Evolutionary conservation across 2,329 filamentous ascomycete genomes (phyloP), one percentile per base, ranked within the genome.

Genomic region (Cladosporium sp.): DNA sequence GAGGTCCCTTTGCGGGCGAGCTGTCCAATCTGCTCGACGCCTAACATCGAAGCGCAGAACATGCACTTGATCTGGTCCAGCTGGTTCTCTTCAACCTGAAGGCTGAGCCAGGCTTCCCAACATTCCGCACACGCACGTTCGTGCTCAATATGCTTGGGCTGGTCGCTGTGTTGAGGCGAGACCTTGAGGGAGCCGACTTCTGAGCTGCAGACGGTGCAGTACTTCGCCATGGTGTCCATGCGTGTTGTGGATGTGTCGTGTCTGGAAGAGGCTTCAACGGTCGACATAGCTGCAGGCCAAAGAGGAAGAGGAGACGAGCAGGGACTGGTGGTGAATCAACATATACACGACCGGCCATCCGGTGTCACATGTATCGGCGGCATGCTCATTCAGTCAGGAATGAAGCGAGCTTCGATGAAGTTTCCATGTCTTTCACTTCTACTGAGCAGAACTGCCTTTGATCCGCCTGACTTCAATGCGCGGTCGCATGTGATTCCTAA

Each of bases 41-140:
- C 19, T 11, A 55, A 34, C 14, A 12, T 47, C 17, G 42, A 36
- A 8, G 20, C 39, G 51, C 63, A 63, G 50, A 66, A 63, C 37
- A 66, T 54, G 58, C 64, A 64, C 37, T 61, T 12, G 20, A 66
- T 59, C 14, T 49, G 54, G 22, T 52, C 20, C 3, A 11, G 28
- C 8, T 14, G 17, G 15, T 28, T 54, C 17, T 38, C 25, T 37
- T 65, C 60, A 54, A 63, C 50, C 38, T 61, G 49, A 38, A 51
- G 55, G 51, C 60, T 63, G 34, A 63, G 45, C 14, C 56, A 51
- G n/a, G 43, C 45, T 38, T 65, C 64, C 63, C 65, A 64, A 56
- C 62, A 65, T 50, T 64, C 59, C 5, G 28, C 52, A 36, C 62
- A 66, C 6, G 61, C 62, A 17, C 60, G 59, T 17, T 63, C 57